A percentile compares a stretch with the other conserved stretches of the same genome.
These are phyloP conservation scores for Fusarium cyanostomum DNA, from an alignment of 2,329 filamentous ascomycete species.

Conservation along the genomic window DNA sequence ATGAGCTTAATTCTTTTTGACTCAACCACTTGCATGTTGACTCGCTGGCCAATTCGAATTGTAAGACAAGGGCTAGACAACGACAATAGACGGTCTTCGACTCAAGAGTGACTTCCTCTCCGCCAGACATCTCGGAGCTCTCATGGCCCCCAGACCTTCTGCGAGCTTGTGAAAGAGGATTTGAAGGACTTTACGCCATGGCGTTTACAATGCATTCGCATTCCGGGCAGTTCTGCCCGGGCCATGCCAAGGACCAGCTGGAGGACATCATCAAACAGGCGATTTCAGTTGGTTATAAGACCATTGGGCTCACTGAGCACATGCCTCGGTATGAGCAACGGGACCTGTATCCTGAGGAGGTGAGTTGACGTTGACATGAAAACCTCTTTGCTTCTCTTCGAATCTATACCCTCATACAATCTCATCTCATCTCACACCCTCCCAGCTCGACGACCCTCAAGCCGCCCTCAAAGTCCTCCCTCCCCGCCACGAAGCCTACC, in stretches of 20 bases:
- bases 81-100: no score
- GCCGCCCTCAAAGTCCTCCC: constrained; percentile 59
- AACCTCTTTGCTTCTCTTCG: background rate
- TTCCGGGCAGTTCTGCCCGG: constrained; percentile 94
- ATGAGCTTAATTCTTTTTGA: constrained; percentile 3
- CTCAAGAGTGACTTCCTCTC: no score
- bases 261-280: constrained; percentile 85
- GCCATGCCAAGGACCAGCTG: constrained; percentile 85
- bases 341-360: constrained; percentile 95
- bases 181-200: constrained; percentile 62
- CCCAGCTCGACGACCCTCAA: constrained; percentile 60
- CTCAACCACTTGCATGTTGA: background rate
- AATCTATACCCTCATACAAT: background rate
- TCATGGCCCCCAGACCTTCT: no score
- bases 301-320: constrained; percentile 91
- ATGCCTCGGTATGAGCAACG: constrained; percentile 80
- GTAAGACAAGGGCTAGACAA: background rate
- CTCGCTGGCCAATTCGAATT: background rate
- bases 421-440: constrained; percentile 15
- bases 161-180: no score
- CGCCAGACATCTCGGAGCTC: no score
- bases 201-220: constrained; percentile 98
- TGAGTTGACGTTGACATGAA: constrained; percentile 42
- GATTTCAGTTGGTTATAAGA: constrained; percentile 79
- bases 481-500: constrained; percentile 74